Conservation (phyloP, 2,329 filamentous ascomycete species). For the Dactylellina drechsleri region DNA sequence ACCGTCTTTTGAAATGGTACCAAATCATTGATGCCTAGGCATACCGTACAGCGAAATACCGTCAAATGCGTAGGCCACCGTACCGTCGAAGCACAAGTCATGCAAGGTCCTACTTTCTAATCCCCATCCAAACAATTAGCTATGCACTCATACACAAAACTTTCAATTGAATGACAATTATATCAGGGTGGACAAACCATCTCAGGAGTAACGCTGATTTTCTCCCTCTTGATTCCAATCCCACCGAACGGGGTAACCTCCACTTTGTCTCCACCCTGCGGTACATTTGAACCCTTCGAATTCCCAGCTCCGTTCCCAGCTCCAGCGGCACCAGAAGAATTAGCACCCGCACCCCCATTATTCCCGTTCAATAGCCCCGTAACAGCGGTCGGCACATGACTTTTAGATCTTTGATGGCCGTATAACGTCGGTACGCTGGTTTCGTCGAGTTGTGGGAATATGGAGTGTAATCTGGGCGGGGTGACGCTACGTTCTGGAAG, state of each 20-base stretch:
- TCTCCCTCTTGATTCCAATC: conserved; percentile 62
- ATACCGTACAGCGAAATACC: conserved; percentile 84
- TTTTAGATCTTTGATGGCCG: conserved; percentile 52
- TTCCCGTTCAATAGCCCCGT: neutral
- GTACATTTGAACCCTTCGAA: conserved; percentile 34
- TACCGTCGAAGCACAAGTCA: conserved; percentile 84
- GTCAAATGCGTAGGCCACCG: conserved; percentile 79
- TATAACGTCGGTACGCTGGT: conserved; percentile 39
- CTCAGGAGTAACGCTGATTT: conserved; percentile 60
- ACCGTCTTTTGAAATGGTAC: conserved; percentile 62
- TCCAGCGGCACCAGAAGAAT: neutral
- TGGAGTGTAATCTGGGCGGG: conserved; percentile 47
- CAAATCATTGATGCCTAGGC: conserved; percentile 85
- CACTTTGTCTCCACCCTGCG: conserved; percentile 58
- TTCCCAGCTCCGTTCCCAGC: neutral
- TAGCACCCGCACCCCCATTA: neutral
- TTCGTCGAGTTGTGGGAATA: conserved; percentile 51
- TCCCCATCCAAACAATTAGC: conserved; percentile 8
- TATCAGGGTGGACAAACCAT: conserved; percentile 61
- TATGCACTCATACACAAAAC: neutral
- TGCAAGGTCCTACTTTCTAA: conserved; percentile 74
- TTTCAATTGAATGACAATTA: neutral
- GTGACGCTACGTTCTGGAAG: conserved; percentile 31
- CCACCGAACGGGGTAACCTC: conserved; percentile 60
- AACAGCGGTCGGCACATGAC: conserved; percentile 32